phyloP scores from a whole-genome alignment of 257 asterid genomes.

The Eucommia ulmoides region DNA sequence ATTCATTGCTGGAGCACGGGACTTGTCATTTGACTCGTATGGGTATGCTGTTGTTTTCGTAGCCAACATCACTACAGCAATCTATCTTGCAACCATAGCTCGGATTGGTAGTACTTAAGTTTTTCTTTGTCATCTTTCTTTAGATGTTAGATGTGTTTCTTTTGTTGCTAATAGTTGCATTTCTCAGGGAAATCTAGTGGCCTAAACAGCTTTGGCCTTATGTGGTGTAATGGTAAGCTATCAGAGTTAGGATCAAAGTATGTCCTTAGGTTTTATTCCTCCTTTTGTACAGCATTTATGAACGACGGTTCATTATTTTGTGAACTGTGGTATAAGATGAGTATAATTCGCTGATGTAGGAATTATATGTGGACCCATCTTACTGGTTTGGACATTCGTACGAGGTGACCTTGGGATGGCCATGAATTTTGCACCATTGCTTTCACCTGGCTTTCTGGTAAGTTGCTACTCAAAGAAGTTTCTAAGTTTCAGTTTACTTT shows the following conservation, averaged over 20 bases:
- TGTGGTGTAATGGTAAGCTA: constrained; percentile 89
- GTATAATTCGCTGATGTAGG: constrained; percentile 22
- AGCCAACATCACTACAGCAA: constrained; percentile 74
- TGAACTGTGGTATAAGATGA: background rate
- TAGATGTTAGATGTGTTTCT: background rate
- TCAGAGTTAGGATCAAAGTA: background rate
- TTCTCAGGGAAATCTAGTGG: constrained; percentile 81
- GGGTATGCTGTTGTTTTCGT: constrained; percentile 68
- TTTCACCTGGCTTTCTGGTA: constrained; percentile 91
- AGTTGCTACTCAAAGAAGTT: constrained; percentile 1
- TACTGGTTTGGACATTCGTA: constrained; percentile 63
- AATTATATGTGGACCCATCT: constrained; percentile 46
- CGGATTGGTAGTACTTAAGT: constrained; percentile 54
- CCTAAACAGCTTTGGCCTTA: constrained; percentile 87
- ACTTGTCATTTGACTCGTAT: constrained; percentile 62
- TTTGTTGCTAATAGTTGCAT: constrained; percentile 2
- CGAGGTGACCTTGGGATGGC: constrained; percentile 77
- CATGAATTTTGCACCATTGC: constrained; percentile 51
- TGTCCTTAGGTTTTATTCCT: background rate
- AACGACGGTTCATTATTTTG: background rate
- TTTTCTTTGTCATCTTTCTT: constrained; percentile 2
- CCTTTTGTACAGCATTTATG: background rate
- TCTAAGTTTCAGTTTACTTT: too few species aligned
- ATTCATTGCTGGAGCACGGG: constrained; percentile 85
- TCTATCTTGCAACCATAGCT: constrained; percentile 82